These are phyloP conservation scores for Themeda triandra DNA, from an alignment of 176 grass and related monocot genomes.

Conservation along the genomic window DNA sequence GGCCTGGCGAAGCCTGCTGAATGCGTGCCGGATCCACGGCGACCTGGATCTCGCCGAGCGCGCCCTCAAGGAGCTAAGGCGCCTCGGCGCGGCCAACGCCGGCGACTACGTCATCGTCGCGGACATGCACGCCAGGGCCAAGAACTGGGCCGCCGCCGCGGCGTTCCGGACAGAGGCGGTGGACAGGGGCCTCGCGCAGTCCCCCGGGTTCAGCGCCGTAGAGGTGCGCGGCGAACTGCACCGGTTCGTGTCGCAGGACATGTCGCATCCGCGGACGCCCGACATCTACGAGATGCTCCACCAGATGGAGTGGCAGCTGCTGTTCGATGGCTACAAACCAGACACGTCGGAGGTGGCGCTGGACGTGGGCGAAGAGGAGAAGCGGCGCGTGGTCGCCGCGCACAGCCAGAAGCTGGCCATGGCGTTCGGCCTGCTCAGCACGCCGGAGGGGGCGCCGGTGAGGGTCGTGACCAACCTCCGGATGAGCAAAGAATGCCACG, in stretches of 20 bases:
- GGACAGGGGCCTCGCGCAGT: slow-evolving; percentile 43
- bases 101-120: slow-evolving; percentile 74
- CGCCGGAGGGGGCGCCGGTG: slow-evolving; percentile 39
- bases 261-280: slow-evolving; percentile 42
- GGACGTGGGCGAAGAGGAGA: slow-evolving; percentile 60
- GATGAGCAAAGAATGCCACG: slow-evolving; percentile 76
- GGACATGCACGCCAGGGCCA: slow-evolving; percentile 52
- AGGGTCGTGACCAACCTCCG: slow-evolving; percentile 70
- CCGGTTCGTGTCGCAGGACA: slow-evolving; percentile 72
- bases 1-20: slow-evolving; percentile 71
- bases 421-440: slow-evolving; percentile 65
- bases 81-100: slow-evolving; percentile 35
- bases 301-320: slow-evolving; percentile 77
- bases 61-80: slow-evolving; percentile 32
- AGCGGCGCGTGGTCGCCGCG: slow-evolving; percentile 28
- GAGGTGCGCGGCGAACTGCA: slow-evolving; percentile 70
- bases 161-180: slow-evolving; percentile 35
- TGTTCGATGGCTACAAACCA: slow-evolving; percentile 51
- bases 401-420: slow-evolving; percentile 91
- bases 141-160: slow-evolving; percentile 35
- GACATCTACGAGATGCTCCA: slow-evolving; percentile 78
- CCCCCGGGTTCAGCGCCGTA: slow-evolving; percentile 56
- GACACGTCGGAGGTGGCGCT: slow-evolving; percentile 63
- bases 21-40: slow-evolving; percentile 65
- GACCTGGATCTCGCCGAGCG: slow-evolving; percentile 43